phyloP scores from a whole-genome alignment of 148 eudicot species.

The Vaccinium myrtillus region DNA sequence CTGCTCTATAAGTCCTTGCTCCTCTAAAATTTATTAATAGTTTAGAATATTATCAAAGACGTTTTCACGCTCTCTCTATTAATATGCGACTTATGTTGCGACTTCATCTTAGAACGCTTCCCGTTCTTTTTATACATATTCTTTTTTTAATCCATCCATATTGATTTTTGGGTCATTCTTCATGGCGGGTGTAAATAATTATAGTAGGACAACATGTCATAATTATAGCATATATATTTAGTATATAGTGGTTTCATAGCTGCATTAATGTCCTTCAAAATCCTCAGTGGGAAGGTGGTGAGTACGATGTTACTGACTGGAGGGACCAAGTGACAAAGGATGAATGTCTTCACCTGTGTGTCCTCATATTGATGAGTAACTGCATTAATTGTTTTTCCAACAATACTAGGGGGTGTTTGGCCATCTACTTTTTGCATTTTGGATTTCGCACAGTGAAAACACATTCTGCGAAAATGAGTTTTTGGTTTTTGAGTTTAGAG shows the following conservation, averaged over 20 bases:
- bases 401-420: too few species aligned
- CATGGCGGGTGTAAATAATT: not conserved
- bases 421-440: too few species aligned
- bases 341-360: not conserved
- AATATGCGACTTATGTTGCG: not conserved
- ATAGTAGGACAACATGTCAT: not conserved
- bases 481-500: too few species aligned
- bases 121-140: too few species aligned
- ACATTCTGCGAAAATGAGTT: too few species aligned
- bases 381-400: too few species aligned
- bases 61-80: not conserved
- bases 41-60: not conserved
- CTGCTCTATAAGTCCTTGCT: not conserved
- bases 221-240: not conserved
- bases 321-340: not conserved
- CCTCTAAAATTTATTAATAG: not conserved
- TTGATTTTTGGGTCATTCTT: not conserved
- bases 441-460: too few species aligned
- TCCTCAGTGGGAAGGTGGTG: not conserved
- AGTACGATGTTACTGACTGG: not conserved
- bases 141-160: not conserved
- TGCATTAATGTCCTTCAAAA: not conserved
- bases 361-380: not conserved
- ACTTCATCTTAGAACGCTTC: not conserved
- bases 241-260: not conserved